Percentiles rank a stretch among this genome's conserved stretches.
Conservation (phyloP, 768 basidiomycete genomes). For the Russula ochroleuca region DNA sequence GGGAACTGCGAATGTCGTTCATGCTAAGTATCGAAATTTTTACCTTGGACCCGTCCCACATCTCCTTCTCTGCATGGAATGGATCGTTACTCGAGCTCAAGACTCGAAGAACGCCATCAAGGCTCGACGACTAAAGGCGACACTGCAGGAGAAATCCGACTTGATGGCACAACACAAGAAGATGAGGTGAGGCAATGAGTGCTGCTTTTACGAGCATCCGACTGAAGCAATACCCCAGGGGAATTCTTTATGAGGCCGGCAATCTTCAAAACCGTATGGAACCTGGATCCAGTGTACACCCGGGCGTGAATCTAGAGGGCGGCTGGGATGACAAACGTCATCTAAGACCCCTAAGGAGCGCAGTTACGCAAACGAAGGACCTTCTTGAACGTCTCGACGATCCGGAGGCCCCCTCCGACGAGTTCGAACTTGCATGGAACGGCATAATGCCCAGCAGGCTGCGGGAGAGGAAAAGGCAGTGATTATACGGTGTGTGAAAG, state of each 20-base stretch:
- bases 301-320: not conserved
- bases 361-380: conserved; percentile 9
- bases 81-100: not conserved
- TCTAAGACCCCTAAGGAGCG: conserved; percentile 3
- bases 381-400: conserved; percentile 2
- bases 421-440: conserved; percentile 17
- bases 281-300: not conserved
- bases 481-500: not conserved
- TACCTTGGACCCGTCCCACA: conserved; percentile 20
- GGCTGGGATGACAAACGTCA: conserved; percentile 5
- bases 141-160: conserved; percentile 12
- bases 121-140: not conserved
- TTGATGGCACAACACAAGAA: not conserved
- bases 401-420: not conserved
- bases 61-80: conserved; percentile 22
- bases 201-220: not conserved
- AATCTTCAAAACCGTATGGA: conserved; percentile 1
- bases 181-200: not conserved
- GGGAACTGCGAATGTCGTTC: conserved; percentile 2
- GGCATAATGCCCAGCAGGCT: conserved; percentile 17
- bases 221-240: not conserved
- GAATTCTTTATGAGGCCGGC: not conserved
- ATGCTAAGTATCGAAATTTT: conserved; percentile 8
- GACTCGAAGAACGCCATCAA: conserved; percentile 3
- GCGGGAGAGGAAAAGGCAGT: not conserved